Conservation (phyloP, 1,284 basidiomycete species). For the Rhodotorula sp. region DNA sequence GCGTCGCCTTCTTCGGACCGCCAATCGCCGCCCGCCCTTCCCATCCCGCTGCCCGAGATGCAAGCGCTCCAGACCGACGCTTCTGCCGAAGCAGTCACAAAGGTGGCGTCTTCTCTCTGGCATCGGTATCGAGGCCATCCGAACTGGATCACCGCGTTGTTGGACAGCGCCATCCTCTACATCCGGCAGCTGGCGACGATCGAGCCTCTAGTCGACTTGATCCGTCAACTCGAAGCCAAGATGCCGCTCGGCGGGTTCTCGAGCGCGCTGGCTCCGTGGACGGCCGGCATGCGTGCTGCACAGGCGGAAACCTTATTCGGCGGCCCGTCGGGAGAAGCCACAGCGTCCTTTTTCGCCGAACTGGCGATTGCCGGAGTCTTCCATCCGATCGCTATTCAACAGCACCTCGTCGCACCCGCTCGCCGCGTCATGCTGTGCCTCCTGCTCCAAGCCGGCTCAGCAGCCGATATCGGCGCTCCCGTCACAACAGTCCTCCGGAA, state of each 20-base stretch:
- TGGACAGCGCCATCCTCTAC: conserved; percentile 65
- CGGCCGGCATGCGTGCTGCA: not conserved
- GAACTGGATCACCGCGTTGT: conserved; percentile 72
- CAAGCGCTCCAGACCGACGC: conserved; percentile 30
- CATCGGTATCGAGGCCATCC: conserved; percentile 67
- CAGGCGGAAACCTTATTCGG: conserved; percentile 13
- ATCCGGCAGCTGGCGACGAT: conserved; percentile 9
- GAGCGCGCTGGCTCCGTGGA: conserved; percentile 16
- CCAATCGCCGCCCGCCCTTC: conserved; percentile 2
- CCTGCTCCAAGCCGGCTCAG: not conserved
- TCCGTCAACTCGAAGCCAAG: not conserved
- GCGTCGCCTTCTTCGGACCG: conserved; percentile 5
- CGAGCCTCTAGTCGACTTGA: conserved; percentile 3
- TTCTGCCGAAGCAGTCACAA: conserved; percentile 19
- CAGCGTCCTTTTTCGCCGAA: conserved; percentile 14
- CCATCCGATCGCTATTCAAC: conserved; percentile 7
- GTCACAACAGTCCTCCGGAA: not conserved
- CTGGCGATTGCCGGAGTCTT: conserved; percentile 26
- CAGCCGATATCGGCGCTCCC: not conserved
- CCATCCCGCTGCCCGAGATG: conserved; percentile 25
- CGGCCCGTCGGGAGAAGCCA: not conserved
- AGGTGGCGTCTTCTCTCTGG: conserved; percentile 58
- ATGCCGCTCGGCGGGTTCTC: not conserved
- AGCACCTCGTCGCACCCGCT: conserved; percentile 16
- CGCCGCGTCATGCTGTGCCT: conserved; percentile 14